Evolutionary conservation across 805 yeast species (phyloP).

Genomic region (Yarrowia sp.): DNA sequence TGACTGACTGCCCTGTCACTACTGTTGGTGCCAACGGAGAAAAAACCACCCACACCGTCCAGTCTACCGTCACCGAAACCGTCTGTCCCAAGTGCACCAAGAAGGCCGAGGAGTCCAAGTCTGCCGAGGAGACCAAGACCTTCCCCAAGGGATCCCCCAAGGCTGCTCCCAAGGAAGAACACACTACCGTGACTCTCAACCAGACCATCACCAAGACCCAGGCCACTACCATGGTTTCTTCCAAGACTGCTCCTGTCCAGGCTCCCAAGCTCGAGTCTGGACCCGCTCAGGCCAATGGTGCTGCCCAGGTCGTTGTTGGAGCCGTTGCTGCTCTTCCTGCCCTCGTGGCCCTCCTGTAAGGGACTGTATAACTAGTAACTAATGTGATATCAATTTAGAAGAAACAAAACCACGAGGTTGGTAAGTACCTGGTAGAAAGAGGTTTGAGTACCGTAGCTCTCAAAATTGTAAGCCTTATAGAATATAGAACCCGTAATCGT

Average conservation of each 20-base stretch:
- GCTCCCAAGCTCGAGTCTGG: neutral
- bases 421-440: too few species aligned
- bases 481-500: too few species aligned
- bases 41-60: neutral
- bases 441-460: too few species aligned
- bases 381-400: too few species aligned
- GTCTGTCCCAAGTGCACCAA: slow-evolving; percentile 7
- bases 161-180: neutral
- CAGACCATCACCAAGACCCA: neutral
- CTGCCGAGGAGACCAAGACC: neutral
- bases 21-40: neutral
- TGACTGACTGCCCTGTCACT: neutral
- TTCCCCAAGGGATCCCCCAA: neutral
- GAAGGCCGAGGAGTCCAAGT: neutral
- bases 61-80: slow-evolving; percentile 5
- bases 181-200: neutral
- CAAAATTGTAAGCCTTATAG: too few species aligned
- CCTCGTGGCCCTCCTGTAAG: neutral
- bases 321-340: neutral
- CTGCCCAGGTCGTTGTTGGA: neutral
- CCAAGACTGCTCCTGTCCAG: neutral
- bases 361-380: too few species aligned
- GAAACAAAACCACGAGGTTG: too few species aligned
- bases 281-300: slow-evolving; percentile 1
- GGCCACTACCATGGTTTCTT: neutral